Evolutionary conservation across 495 filamentous ascomycete genomes (phyloP).

Genomic region (Hypomontagnella monticulosa): DNA sequence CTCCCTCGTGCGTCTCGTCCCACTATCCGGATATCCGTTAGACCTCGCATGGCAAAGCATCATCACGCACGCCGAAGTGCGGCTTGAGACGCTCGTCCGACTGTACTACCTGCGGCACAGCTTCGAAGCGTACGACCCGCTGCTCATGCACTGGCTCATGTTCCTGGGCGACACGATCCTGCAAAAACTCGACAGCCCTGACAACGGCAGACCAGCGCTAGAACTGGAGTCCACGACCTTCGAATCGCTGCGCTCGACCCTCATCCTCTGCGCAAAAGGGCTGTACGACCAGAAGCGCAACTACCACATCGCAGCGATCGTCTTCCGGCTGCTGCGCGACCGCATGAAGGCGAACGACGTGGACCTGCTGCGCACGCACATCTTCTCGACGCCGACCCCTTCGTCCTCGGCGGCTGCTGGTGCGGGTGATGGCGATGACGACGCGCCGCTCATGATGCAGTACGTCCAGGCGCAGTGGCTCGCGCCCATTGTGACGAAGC

Average conservation of each 20-base stretch:
- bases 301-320: slow-evolving; percentile 42
- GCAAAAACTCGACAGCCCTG: slow-evolving; percentile 24
- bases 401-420: background rate
- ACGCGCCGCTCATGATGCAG: slow-evolving; percentile 33
- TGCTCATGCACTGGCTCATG: slow-evolving; percentile 49
- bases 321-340: slow-evolving; percentile 33
- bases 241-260: slow-evolving; percentile 46
- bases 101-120: slow-evolving; percentile 56
- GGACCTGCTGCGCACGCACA: slow-evolving; percentile 35
- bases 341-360: slow-evolving; percentile 37
- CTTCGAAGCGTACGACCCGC: slow-evolving; percentile 48
- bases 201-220: background rate
- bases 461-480: slow-evolving; percentile 38
- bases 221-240: slow-evolving; percentile 6
- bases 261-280: slow-evolving; percentile 50
- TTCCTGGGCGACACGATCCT: slow-evolving; percentile 45
- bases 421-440: slow-evolving; percentile 24
- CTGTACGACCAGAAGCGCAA: slow-evolving; percentile 48
- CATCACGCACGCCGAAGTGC: slow-evolving; percentile 42
- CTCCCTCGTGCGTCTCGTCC: slow-evolving; percentile 24
- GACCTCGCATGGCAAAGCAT: slow-evolving; percentile 31
- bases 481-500: slow-evolving; percentile 17
- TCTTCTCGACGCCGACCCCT: slow-evolving; percentile 18
- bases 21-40: slow-evolving; percentile 1
- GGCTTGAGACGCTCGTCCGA: slow-evolving; percentile 49